These are phyloP conservation scores for Ceratocystis ficicola DNA, from an alignment of 2,329 filamentous ascomycete genomes.

Conservation along the genomic window DNA sequence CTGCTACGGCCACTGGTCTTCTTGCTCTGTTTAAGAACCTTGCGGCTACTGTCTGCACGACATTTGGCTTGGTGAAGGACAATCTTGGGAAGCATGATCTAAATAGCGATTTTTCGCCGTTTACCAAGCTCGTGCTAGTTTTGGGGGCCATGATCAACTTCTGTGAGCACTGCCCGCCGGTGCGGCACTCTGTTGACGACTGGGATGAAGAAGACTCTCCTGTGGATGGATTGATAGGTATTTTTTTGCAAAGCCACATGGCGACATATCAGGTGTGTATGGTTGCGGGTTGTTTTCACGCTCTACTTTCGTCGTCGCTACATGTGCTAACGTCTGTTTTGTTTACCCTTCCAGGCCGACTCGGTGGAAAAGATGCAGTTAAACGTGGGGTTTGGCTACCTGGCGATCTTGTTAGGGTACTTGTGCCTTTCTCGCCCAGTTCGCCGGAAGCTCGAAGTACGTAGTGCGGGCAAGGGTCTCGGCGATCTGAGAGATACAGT, in stretches of 20 bases:
- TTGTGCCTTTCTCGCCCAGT: slow-evolving; percentile 49
- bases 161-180: slow-evolving; percentile 59
- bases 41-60: slow-evolving; percentile 39
- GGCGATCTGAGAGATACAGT: slow-evolving; percentile 40
- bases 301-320: not conserved
- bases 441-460: slow-evolving; percentile 33
- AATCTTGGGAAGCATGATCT: slow-evolving; percentile 40
- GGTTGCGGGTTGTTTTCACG: not conserved
- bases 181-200: slow-evolving; percentile 35
- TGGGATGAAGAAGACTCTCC: slow-evolving; percentile 31
- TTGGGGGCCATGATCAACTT: slow-evolving; percentile 81
- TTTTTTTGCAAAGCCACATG: slow-evolving; percentile 57
- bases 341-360: slow-evolving; percentile 40
- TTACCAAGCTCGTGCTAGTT: slow-evolving; percentile 64
- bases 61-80: slow-evolving; percentile 38
- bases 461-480: slow-evolving; percentile 35
- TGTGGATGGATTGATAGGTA: slow-evolving; percentile 47
- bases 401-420: slow-evolving; percentile 73
- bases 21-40: slow-evolving; percentile 41
- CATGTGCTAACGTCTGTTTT: not conserved
- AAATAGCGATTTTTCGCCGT: slow-evolving; percentile 32
- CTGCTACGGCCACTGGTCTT: slow-evolving; percentile 58
- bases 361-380: slow-evolving; percentile 62
- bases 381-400: slow-evolving; percentile 75
- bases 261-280: slow-evolving; percentile 54